A percentile compares a stretch with the other conserved stretches of the same genome.
These are phyloP conservation scores for Oryza longistaminata DNA, from an alignment of 176 grass and related monocot genomes.

Conservation along the genomic window DNA sequence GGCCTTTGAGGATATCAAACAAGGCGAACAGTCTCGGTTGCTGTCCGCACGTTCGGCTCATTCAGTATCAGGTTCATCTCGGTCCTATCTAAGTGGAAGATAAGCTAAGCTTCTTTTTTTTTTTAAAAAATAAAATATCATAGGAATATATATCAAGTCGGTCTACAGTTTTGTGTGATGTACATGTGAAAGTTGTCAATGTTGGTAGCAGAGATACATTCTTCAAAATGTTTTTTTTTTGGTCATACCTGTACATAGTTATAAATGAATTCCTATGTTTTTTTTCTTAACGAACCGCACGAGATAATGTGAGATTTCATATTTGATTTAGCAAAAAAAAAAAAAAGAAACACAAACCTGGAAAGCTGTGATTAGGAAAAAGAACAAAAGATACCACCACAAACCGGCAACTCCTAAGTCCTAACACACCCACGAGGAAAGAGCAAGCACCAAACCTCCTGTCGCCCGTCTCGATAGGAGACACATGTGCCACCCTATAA, in stretches of 20 bases:
- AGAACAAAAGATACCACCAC: too few species aligned
- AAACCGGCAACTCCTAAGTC: too few species aligned
- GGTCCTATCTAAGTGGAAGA: conserved; percentile 66
- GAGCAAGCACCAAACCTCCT: too few species aligned
- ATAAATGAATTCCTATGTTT: neutral
- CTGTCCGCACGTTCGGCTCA: conserved; percentile 49
- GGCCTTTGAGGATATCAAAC: conserved; percentile 45
- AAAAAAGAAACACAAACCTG: too few species aligned
- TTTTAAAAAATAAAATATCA: too few species aligned
- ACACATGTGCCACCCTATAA: too few species aligned
- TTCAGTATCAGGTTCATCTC: conserved; percentile 57
- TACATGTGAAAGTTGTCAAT: neutral
- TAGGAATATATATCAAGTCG: neutral
- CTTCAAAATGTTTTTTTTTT: conserved; percentile 5
- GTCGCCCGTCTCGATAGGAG: too few species aligned
- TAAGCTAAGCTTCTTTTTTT: conserved; percentile 19
- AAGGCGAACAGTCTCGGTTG: conserved; percentile 53
- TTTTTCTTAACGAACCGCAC: too few species aligned
- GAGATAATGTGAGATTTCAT: too few species aligned
- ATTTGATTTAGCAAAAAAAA: too few species aligned
- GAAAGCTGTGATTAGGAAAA: too few species aligned
- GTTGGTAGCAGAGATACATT: conserved; percentile 12
- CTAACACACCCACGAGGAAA: too few species aligned
- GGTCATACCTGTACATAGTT: conserved; percentile 6
- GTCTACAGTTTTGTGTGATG: conserved; percentile 7